Conservation (phyloP, 768 basidiomycete species). For the Cubamyces sp. region DNA sequence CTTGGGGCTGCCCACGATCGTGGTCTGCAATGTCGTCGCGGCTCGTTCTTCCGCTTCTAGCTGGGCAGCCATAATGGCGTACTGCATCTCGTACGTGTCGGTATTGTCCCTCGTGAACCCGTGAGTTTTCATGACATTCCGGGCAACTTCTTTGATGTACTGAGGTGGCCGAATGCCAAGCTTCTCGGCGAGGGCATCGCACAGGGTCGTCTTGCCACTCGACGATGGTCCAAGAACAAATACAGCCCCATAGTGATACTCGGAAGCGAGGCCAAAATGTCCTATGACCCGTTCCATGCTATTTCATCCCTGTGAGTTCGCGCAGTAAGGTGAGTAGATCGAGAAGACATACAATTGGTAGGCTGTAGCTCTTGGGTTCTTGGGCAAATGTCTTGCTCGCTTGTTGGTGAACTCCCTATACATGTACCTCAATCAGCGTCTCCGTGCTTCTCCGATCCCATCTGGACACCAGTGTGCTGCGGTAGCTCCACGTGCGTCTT, state of each 20-base stretch:
- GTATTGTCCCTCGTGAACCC: slow-evolving; percentile 60
- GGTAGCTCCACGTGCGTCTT: slow-evolving; percentile 8
- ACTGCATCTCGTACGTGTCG: slow-evolving; percentile 60
- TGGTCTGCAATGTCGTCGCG: slow-evolving; percentile 9
- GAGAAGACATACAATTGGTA: too few species aligned
- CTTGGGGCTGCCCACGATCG: too few species aligned
- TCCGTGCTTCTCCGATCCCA: not conserved
- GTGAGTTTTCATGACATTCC: slow-evolving; percentile 54
- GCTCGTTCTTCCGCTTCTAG: slow-evolving; percentile 46
- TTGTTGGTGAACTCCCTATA: not conserved
- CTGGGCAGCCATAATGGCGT: slow-evolving; percentile 63
- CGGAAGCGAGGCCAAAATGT: not conserved
- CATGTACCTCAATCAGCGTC: not conserved
- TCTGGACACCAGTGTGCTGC: slow-evolving; percentile 1
- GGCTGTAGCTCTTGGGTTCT: too few species aligned
- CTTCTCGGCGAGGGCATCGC: slow-evolving; percentile 50
- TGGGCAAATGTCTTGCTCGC: not conserved
- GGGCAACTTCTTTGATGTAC: slow-evolving; percentile 64
- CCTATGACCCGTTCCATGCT: not conserved
- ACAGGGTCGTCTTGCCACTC: slow-evolving; percentile 74
- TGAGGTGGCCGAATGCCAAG: slow-evolving; percentile 40
- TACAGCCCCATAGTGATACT: slow-evolving; percentile 17
- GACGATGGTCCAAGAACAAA: slow-evolving; percentile 45
- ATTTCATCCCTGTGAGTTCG: not conserved
- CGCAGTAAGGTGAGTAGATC: too few species aligned